phyloP scores from a whole-genome alignment of 23 red algal genomes.

The Agarophyton chilense region DNA sequence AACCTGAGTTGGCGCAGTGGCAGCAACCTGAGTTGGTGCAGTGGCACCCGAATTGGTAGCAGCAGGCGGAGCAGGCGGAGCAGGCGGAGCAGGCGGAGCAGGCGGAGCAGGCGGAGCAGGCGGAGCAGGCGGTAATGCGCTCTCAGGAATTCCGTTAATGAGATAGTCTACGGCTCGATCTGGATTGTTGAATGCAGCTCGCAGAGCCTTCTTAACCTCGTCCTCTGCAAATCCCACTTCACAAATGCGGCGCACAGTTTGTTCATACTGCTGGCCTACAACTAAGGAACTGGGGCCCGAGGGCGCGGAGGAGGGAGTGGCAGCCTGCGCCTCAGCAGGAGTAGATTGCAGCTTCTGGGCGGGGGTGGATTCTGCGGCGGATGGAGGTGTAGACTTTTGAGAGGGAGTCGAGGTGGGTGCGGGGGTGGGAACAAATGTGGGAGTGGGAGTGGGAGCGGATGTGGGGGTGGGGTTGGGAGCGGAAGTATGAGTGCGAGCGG shows the following conservation, averaged over 20 bases:
- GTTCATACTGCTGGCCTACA: slow-evolving; percentile 70
- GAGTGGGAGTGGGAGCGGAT: slow-evolving; percentile 21
- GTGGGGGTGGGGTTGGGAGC: slow-evolving; percentile 3
- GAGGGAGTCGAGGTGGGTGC: not conserved
- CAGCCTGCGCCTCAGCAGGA: not conserved
- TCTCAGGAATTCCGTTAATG: slow-evolving; percentile 77
- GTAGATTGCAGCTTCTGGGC: not conserved
- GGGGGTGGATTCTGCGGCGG: not conserved
- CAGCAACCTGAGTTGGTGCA: not conserved
- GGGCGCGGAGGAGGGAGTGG: slow-evolving; percentile 7
- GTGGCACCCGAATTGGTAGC: not conserved
- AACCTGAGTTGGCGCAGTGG: not conserved
- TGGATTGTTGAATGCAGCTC: slow-evolving; percentile 96
- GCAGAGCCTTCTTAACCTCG: slow-evolving; percentile 78
- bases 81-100: not conserved
- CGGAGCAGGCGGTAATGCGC: not conserved
- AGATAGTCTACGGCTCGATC: slow-evolving; percentile 96
- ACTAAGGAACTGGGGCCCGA: slow-evolving; percentile 48
- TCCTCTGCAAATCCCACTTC: slow-evolving; percentile 98
- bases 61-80: not conserved
- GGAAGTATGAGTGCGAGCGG: slow-evolving; percentile 5
- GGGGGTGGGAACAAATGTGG: slow-evolving; percentile 23
- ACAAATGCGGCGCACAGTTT: slow-evolving; percentile 72
- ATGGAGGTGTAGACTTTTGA: not conserved
- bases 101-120: slow-evolving; percentile 3